phyloP scores from a whole-genome alignment of 73 alveolate species.

The Chromera velia region DNA sequence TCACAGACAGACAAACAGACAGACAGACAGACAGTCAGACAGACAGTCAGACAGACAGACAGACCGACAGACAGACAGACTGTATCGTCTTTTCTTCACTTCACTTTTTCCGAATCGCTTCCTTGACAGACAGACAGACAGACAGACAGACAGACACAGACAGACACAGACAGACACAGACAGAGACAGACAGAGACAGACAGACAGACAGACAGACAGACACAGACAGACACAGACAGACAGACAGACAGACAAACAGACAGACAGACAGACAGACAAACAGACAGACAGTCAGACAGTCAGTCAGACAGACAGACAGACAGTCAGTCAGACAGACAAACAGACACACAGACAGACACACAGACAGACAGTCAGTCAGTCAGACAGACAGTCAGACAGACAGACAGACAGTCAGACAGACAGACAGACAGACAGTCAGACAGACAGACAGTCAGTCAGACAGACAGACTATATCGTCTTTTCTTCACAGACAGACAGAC shows the following conservation, averaged over 20 bases:
- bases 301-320: conserved; percentile 32
- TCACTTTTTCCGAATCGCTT: too few relatives aligned
- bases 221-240: background rate
- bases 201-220: conserved; percentile 12
- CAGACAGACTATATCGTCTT: too few relatives aligned
- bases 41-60: conserved; percentile 27
- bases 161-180: background rate
- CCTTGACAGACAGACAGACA: conserved; percentile 8
- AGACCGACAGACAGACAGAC: too few relatives aligned
- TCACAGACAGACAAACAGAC: too few relatives aligned
- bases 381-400: conserved; percentile 29
- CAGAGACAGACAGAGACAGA: conserved; percentile 3
- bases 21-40: conserved; percentile 32
- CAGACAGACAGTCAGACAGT: too few relatives aligned
- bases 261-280: too few relatives aligned
- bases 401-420: conserved; percentile 14
- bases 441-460: conserved; percentile 14
- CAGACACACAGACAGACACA: too few relatives aligned
- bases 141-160: conserved; percentile 1
- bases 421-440: conserved; percentile 20
- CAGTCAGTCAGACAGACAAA: too few relatives aligned
- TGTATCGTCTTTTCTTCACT: too few relatives aligned
- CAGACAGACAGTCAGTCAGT: conserved; percentile 27
- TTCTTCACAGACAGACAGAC: too few relatives aligned
- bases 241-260: too few relatives aligned